phyloP scores from a whole-genome alignment of 352 stramenopile genomes.

The Phytophthora macrochlamydospora region DNA sequence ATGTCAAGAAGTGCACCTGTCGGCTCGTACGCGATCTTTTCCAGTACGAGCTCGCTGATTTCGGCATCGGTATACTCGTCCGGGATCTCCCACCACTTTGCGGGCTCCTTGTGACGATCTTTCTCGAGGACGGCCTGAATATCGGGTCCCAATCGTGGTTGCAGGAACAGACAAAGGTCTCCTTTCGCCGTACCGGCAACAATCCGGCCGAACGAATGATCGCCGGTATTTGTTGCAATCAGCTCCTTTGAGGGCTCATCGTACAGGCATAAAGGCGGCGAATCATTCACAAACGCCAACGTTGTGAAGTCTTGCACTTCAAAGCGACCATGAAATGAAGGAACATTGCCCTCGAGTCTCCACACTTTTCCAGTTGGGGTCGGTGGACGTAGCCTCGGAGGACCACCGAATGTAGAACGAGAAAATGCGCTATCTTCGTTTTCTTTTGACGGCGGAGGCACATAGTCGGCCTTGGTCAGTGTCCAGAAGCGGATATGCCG shows the following conservation, averaged over 20 bases:
- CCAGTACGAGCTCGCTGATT: slow-evolving; percentile 64
- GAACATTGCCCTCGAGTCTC: slow-evolving; percentile 77
- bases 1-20: slow-evolving; percentile 64
- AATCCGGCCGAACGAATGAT: slow-evolving; percentile 66
- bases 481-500: slow-evolving; percentile 82
- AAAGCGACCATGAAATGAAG: slow-evolving; percentile 67
- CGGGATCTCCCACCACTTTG: slow-evolving; percentile 80
- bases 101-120: slow-evolving; percentile 46
- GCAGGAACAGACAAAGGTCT: slow-evolving; percentile 73
- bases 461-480: slow-evolving; percentile 61
- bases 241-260: slow-evolving; percentile 56
- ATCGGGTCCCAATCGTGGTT: slow-evolving; percentile 48
- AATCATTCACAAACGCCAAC: slow-evolving; percentile 74
- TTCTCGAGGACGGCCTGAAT: slow-evolving; percentile 34
- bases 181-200: slow-evolving; percentile 68
- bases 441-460: slow-evolving; percentile 42
- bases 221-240: slow-evolving; percentile 41
- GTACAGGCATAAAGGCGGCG: slow-evolving; percentile 60
- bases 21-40: slow-evolving; percentile 65
- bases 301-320: slow-evolving; percentile 78
- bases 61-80: slow-evolving; percentile 67
- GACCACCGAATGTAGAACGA: slow-evolving; percentile 63
- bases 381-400: slow-evolving; percentile 47
- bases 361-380: slow-evolving; percentile 68
- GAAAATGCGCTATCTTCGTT: slow-evolving; percentile 67